phyloP scores from a whole-genome alignment of 768 basidiomycete genomes.

The Rhizopogon sp. region DNA sequence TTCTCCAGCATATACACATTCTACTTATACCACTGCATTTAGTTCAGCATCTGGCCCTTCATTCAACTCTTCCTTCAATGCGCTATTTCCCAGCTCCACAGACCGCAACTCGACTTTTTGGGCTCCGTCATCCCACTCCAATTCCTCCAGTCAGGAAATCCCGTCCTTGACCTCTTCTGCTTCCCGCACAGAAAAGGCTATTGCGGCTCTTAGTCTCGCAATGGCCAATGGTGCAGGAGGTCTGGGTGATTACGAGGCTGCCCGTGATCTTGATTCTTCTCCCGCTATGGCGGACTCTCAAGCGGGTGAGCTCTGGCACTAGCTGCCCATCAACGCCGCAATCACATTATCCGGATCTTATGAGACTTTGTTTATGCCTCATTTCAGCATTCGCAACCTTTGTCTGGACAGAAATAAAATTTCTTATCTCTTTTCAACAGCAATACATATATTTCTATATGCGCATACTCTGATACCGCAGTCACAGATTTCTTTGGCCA shows the following conservation, averaged over 20 bases:
- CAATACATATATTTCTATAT: slow-evolving; percentile 22
- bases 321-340: slow-evolving; percentile 6
- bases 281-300: slow-evolving; percentile 35
- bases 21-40: slow-evolving; percentile 23
- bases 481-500: slow-evolving; percentile 1
- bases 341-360: slow-evolving; percentile 3
- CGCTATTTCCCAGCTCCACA: slow-evolving; percentile 3
- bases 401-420: slow-evolving; percentile 18
- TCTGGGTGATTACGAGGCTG: slow-evolving; percentile 50
- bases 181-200: slow-evolving; percentile 51
- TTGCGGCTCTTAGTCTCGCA: slow-evolving; percentile 54
- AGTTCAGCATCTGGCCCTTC: slow-evolving; percentile 16
- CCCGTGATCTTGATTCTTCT: slow-evolving; percentile 33
- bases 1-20: slow-evolving; percentile 19
- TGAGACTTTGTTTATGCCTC: slow-evolving; percentile 19
- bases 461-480: slow-evolving; percentile 17
- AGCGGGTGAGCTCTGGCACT: slow-evolving; percentile 59
- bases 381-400: slow-evolving; percentile 10
- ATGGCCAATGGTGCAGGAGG: slow-evolving; percentile 63
- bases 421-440: slow-evolving; percentile 17
- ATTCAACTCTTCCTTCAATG: slow-evolving; percentile 7
- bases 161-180: slow-evolving; percentile 23
- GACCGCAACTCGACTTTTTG: slow-evolving; percentile 7
- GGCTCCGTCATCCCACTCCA: slow-evolving; percentile 3
- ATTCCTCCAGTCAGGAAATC: slow-evolving; percentile 3